Base-by-base conservation (phyloP, 495 filamentous ascomycete species). In the Podospora conica region DNA sequence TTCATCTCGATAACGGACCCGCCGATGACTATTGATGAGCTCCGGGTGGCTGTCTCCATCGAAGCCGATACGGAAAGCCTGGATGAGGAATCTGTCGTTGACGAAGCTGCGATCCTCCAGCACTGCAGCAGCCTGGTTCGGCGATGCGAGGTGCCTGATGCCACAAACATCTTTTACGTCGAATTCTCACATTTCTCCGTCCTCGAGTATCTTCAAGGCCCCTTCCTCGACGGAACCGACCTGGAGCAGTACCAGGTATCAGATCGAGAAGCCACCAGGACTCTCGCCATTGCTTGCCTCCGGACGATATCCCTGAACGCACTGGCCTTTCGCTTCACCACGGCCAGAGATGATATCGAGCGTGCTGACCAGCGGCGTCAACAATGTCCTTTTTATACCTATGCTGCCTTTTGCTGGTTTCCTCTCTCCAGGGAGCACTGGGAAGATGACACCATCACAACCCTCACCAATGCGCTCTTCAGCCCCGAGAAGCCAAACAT, bases 41-140 rank as follows among this genome's bases (percentile, higher is more conserved):
- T 65, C 21, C 29, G 63, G 8, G 63, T 59, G 23, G 63, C 63
- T 9, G 29, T 65, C n/a, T 65, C 63, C n/a, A 21, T 61, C 10
- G n/a, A 29, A n/a, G 27, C 12, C n/a, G 59, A 40, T n/a, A 22
- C 56, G 18, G 54, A 53, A 3, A 24, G 40, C 8, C 48, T 28
- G 6, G 55, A 59, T 22, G 55, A 55, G 31, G 31, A 65, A 4
- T n/a, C 31, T 11, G 9, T 57, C 1, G 55, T 65, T 22, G 25
- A 27, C 11, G 63, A 65, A 25, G 18, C 22, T 15, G 56, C 24
- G 10, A 59, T 65, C 20, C 9, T 56, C 2, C 55, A 23, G 1
- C 22, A 56, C n/a, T 65, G 63, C 55, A 57, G 63, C 12, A 65
- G 63, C 22, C 33, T 65, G 15, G 48, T 65, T 18, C 63, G 63